These are phyloP conservation scores for Rhizopogon sp. DNA, from an alignment of 768 basidiomycete species.

Conservation along the genomic window DNA sequence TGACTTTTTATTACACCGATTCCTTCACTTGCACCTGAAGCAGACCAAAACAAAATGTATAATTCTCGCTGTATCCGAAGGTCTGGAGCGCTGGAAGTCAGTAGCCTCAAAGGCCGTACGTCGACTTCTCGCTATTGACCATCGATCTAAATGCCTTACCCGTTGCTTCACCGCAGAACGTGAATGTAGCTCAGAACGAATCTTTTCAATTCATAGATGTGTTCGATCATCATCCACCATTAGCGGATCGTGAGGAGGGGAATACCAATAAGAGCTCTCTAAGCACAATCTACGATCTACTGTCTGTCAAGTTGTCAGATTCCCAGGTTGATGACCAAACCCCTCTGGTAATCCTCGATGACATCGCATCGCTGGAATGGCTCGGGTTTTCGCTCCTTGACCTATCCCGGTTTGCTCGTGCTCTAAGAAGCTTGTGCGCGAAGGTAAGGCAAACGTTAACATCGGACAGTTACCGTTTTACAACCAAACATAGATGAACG, in stretches of 20 bases:
- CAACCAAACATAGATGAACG: conserved; percentile 35
- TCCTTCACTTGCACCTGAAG: conserved; percentile 51
- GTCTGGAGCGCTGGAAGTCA: conserved; percentile 55
- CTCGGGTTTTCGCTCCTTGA: conserved; percentile 52
- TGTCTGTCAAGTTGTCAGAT: conserved; percentile 22
- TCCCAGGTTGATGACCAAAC: conserved; percentile 8
- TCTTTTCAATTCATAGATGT: conserved; percentile 54
- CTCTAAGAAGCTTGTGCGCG: conserved; percentile 48
- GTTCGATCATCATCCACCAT: conserved; percentile 28
- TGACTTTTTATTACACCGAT: conserved; percentile 64
- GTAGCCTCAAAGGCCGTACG: conserved; percentile 61
- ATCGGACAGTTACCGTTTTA: not conserved
- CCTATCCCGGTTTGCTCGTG: conserved; percentile 54
- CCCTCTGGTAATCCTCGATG: conserved; percentile 63
- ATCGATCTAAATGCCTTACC: not conserved
- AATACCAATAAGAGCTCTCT: conserved; percentile 12
- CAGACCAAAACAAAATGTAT: conserved; percentile 33
- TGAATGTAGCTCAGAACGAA: conserved; percentile 31
- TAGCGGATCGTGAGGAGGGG: conserved; percentile 8
- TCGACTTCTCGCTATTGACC: conserved; percentile 6
- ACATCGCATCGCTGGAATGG: conserved; percentile 66
- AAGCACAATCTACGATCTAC: conserved; percentile 32
- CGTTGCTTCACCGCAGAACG: conserved; percentile 15
- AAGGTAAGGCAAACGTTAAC: conserved; percentile 35
- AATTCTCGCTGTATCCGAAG: conserved; percentile 55